Conservation (phyloP, 371 early-diverging fungal genomes). For the Thermomucor indicae-seudaticae region DNA sequence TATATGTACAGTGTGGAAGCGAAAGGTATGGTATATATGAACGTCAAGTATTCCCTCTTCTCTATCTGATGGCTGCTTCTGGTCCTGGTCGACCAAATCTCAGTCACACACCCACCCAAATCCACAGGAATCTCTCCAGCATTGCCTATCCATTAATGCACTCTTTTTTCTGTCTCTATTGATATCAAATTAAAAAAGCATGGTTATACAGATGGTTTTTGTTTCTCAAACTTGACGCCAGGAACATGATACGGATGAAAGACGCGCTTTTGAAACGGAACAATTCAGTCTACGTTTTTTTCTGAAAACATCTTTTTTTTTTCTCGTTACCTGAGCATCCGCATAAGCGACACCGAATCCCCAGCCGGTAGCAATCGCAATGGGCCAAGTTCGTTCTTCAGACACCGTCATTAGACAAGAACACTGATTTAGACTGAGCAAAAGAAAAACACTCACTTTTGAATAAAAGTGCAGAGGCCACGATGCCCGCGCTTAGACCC, state of each 20-base stretch:
- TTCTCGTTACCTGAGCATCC: slow-evolving; percentile 77
- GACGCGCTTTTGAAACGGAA: slow-evolving; percentile 24
- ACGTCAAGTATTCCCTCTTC: too few relatives aligned
- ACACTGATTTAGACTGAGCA: too few relatives aligned
- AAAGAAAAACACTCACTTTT: slow-evolving; percentile 60
- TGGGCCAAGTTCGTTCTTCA: slow-evolving; percentile 85
- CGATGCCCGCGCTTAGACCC: slow-evolving; percentile 85
- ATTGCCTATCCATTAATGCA: too few relatives aligned
- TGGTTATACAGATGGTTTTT: slow-evolving; percentile 40
- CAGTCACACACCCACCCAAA: too few relatives aligned
- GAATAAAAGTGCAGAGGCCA: slow-evolving; percentile 85
- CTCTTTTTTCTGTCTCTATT: slow-evolving; percentile 2
- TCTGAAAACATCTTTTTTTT: neutral
- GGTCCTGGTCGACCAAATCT: too few relatives aligned
- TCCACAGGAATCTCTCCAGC: too few relatives aligned
- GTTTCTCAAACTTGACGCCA: slow-evolving; percentile 41
- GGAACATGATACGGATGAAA: slow-evolving; percentile 47
- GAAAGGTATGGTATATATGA: too few relatives aligned
- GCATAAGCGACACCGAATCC: slow-evolving; percentile 86
- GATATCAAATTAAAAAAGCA: slow-evolving; percentile 1
- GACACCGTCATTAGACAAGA: neutral
- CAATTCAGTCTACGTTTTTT: neutral
- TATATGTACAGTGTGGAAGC: neutral
- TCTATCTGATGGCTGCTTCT: too few relatives aligned
- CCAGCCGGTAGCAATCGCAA: slow-evolving; percentile 83